Base-by-base conservation (phyloP, 2,329 filamentous ascomycete species). In the Colletotrichum sp. region DNA sequence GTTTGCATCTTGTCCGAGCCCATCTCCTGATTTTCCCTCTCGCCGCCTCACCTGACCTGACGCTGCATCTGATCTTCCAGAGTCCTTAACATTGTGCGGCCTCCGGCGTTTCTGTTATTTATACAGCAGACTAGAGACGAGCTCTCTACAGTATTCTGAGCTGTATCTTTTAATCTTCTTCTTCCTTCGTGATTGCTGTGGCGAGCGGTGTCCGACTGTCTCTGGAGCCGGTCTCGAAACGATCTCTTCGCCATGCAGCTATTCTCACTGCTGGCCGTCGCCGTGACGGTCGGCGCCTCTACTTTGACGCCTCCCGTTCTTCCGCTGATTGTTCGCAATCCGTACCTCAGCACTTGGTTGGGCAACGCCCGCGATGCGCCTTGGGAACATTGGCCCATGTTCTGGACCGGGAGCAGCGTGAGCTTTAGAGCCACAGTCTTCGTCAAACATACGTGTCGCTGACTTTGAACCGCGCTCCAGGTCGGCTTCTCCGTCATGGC, bases 371-470 rank as follows among this genome's bases (percentile, higher is more conserved):
- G 95, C 79, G 90, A 94, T 72, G 89, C 89, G 62, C 95, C 95
- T 3, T 98, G 95, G 95, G 90, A 92, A 70, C 90, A 92, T 85
- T 98, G 95, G 95, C 95, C 95, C 28, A 96, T 96, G 83, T 96
- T 96, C 83, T 96, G 93, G 89, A 95, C 93, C 8, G 94, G 94
- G 39, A 88, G 92, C 80, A 89, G 93, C 82, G 89, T 91, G 83
- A 70, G 76, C 62, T 36, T 24, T 15, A 32, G 44, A 18, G 18
- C 26, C 21, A 7, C 82, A 18, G 32, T 64, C 30, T 60, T 24
- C 34, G 15, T 62, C 62, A 13, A 32, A 16, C 15, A 15, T 9
- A 26, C 13, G 13, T 21, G 12, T 64, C 18, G 66, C 77, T 79
- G 66, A 79, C 57, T 49, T n/a, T 6, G 34, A 52, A 18, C 13